A percentile compares a stretch with the other conserved stretches of the same genome.
Conservation (phyloP, 2,329 filamentous ascomycete genomes). For the Erysiphe pulchra region DNA sequence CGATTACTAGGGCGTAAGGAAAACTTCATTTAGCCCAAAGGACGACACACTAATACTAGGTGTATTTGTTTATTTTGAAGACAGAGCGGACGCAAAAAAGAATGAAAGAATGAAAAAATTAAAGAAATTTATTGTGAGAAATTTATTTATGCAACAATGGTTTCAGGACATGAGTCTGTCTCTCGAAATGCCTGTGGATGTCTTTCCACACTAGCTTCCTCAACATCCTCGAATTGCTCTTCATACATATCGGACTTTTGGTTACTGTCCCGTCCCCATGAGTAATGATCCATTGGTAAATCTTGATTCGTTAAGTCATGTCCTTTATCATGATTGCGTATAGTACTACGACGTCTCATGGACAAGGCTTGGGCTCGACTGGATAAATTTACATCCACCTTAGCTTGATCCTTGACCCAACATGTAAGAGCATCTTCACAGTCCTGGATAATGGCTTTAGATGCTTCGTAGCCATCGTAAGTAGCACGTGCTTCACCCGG, state of each 20-base stretch:
- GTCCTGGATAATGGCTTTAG: conserved; percentile 97
- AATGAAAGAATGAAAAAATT: background rate
- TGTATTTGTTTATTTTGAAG: no score
- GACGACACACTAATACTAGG: no score
- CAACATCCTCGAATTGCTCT: no score
- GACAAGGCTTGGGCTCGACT: conserved; percentile 70
- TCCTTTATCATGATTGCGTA: conserved; percentile 41
- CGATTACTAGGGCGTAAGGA: no score
- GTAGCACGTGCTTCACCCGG: conserved; percentile 87
- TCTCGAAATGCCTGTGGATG: no score
- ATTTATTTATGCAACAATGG: no score
- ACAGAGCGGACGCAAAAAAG: conserved; percentile 4
- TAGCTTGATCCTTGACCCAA: conserved; percentile 80
- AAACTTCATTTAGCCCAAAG: no score
- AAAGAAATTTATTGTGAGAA: no score
- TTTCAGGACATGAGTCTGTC: no score
- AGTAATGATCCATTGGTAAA: conserved; percentile 49
- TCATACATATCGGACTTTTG: no score
- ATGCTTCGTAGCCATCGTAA: conserved; percentile 94
- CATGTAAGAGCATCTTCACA: conserved; percentile 94
- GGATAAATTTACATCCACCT: conserved; percentile 68
- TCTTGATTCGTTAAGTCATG: conserved; percentile 70
- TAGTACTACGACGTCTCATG: conserved; percentile 53
- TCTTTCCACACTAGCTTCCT: no score
- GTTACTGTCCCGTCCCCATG: no score